Evolutionary conservation across 1,284 basidiomycete species (phyloP), one percentile per base, ranked within the genome.

Genomic region (Microbotryum scabiosae): DNA sequence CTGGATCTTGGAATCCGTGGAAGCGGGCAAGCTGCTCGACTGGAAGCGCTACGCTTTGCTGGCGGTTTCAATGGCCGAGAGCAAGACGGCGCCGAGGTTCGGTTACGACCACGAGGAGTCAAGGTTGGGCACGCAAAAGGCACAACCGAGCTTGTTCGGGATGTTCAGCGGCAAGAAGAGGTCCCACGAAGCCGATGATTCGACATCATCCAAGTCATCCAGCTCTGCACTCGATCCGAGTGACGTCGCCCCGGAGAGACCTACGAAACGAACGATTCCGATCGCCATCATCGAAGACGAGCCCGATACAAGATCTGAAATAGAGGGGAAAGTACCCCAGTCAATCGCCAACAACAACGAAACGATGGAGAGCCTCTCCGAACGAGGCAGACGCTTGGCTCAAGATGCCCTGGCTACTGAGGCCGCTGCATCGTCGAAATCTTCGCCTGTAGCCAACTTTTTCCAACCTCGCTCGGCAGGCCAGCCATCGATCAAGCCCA

Each of bases 1-100:
- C 61, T 98, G 93, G 91, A 80, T 98, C 9, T 77, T 86, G 12
- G 82, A 91, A 32, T 90, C 87, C 67, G 82, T 82, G 30, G 77
- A 82, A 60, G 79, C 80, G 9, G 84, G 84, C 0, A 74, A 76
- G 10, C 78, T 93, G n/a, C 80, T 90, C 2, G 82, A 87, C 5
- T 94, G 90, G 90, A 78, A 78, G 51, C 77, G 84, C 59, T 90
- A 66, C 55, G 57, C 62, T 4, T 53, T 64, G 4, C 56, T 61
- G 25, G 62, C 59, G 1, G 59, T 56, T 4, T 26, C 30, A 23
- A 48, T 12, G 49, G 25, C n/a, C 5, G 18, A 30, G 30, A 28
- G 20, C 1, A 41, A 21, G 16, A 21, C n/a, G 12, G 16, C 45
- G 51, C 50, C 28, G 16, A 51, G 50, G 25, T 10, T 28, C 18